Base-by-base conservation (phyloP, 345 rosid species). In the Mercurialis annua region DNA sequence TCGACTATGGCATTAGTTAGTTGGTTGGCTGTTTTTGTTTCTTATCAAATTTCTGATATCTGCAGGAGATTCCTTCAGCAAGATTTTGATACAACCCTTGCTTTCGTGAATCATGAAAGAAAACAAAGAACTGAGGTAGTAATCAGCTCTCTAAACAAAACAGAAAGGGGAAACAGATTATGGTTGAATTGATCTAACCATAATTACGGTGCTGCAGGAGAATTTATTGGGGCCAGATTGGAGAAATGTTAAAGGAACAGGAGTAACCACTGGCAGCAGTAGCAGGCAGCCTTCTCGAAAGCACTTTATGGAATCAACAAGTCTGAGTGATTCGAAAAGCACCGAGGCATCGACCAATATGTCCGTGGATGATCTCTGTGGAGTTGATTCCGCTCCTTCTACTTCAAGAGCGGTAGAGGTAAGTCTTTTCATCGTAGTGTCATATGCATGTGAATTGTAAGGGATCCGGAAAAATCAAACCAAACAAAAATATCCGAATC, bases 61-160 rank as follows among this genome's bases (percentile, higher is more conserved):
- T 75, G 79, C 86, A 94, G 99, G 91, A 83, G 95, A 80, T 83
- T 84, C 75, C 90, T 89, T 77, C 92, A 82, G 82, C 97, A 84
- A 78, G 96, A 91, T 83, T 94, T 94, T 79, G 99, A 91, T 77
- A 54, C 96, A 66, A 89, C 89, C 56, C 91, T 94, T 83, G 96
- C 96, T 66, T 87, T 77, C 69, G 84, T 81, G 75, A 94, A 91
- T 78, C 89, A 89, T 64, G 98, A 92, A 82, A 83, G 98, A 77
- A 92, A 85, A 77, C 96, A 89, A 81, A 77, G 91, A 83, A 81
- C 72, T 42, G 96, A 92, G 95, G 98, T 92, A 77, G 43, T 42
- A 1, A 21, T 24, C 27, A 15, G 49, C 54, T 23, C 36, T 42
- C 59, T 54, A 5, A 54, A 54, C 59, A 54, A 36, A 54, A 54